Base-by-base conservation (phyloP, 495 filamentous ascomycete species). In the Aspergillus haitiensis region DNA sequence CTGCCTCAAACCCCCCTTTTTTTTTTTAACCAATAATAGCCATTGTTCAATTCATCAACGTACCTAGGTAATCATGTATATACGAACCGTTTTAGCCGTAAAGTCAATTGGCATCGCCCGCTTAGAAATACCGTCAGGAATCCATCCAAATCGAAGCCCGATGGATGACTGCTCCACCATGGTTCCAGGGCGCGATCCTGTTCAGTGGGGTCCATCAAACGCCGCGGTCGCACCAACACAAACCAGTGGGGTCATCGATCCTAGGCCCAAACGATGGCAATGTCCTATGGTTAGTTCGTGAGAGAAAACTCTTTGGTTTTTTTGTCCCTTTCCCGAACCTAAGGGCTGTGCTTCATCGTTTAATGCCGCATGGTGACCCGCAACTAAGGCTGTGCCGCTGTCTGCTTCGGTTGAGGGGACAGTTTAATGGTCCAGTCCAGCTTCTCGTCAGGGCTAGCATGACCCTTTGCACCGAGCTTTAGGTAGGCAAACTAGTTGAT, bases 241-340 rank as follows among this genome's bases (percentile, higher is more conserved):
- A 57, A 57, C 42, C n/a, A 49, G 55, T 57, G 55, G 55, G 42
- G 45, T 16, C 32, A n/a, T 31, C 12, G 44, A 47, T 47, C 44
- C 44, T 47, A 42, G 9, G 39, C 39, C 39, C 44, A 21, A 18
- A 21, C 5, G 15, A 21, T 47, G 44, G 9, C 44, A 18, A 47
- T 47, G n/a, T 15, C 16, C 44, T 13, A 39, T 55, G 37, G 36
- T 21, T 44, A 44, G 34, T n/a, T 55, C 42, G 8, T 52, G 27
- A 37, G 42, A 8, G 35, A 21, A 42, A 27, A 18, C 42, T 18
- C 31, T 40, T 40, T 35, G 35, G 13, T 27, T n/a, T 39, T 5
- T 52, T 34, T 18, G 27, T 7, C 31, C 49, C 21, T 52, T 52
- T 52, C 49, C 33, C 34, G 52, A 37, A 40, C n/a, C 13, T 18